These are phyloP conservation scores for Durotheca rogersii DNA, from an alignment of 495 filamentous ascomycete genomes.

Conservation along the genomic window DNA sequence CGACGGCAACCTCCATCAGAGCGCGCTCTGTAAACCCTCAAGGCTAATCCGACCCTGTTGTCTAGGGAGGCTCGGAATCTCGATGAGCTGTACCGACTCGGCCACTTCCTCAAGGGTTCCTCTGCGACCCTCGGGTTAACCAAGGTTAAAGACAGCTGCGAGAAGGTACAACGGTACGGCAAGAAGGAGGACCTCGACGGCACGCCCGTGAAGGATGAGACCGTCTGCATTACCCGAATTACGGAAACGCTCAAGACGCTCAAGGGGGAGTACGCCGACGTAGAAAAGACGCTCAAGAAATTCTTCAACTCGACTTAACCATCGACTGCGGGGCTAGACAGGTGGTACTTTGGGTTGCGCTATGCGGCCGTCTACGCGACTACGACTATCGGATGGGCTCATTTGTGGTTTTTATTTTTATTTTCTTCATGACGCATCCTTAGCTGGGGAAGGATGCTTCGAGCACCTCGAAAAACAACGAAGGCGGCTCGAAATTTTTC, in stretches of 20 bases:
- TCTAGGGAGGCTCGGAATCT: conserved; percentile 66
- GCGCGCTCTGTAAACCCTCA: not conserved
- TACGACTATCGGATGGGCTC: conserved; percentile 15
- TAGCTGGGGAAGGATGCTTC: conserved; percentile 15
- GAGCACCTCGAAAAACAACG: conserved; percentile 37
- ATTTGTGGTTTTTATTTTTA: not conserved
- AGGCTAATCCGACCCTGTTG: conserved; percentile 18
- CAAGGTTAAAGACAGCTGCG: conserved; percentile 90
- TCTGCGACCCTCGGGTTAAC: conserved; percentile 91
- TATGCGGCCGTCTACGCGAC: conserved; percentile 18
- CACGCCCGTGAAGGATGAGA: conserved; percentile 60
- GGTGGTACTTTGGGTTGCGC: conserved; percentile 18
- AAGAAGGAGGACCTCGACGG: conserved; percentile 76
- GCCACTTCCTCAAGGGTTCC: conserved; percentile 98
- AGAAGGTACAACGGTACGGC: conserved; percentile 94
- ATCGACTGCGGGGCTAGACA: conserved; percentile 6
- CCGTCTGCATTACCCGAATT: conserved; percentile 66
- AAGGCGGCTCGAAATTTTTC: conserved; percentile 31
- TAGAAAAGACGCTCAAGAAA: conserved; percentile 66
- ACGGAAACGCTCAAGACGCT: conserved; percentile 66
- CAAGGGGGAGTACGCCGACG: conserved; percentile 75
- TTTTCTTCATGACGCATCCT: conserved; percentile 10
- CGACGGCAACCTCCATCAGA: not conserved
- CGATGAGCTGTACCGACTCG: conserved; percentile 70
- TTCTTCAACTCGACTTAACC: conserved; percentile 59